Base-by-base conservation (phyloP, 768 basidiomycete genomes). In the Suillus luteus region DNA sequence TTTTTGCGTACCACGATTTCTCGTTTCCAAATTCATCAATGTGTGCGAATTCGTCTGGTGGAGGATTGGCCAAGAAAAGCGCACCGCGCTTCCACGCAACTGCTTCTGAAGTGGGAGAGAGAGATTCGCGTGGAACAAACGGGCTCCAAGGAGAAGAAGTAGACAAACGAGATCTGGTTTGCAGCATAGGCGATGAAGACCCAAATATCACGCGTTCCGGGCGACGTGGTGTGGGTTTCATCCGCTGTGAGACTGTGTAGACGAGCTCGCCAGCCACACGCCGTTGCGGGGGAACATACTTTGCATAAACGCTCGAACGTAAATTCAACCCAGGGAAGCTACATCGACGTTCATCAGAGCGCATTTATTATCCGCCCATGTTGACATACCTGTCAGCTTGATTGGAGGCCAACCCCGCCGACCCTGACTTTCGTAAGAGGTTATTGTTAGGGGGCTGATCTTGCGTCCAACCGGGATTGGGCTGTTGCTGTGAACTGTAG, bases 61-160 rank as follows among this genome's bases (percentile, higher is more conserved):
- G 69, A 15, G 59, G 62, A 48, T 71, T 66, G 6, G 64, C 24
- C 7, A 66, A 1, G 49, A 59, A 64, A 1, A 72, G 65, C 55
- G 64, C 64, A 2, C 69, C 65, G 0, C 66, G 63, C 15, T 62
- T 41, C 66, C 71, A 69, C 8, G 62, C 52, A 19, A 37, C 22
- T 6, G 69, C 48, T 17, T 57, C 55, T 11, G 22, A 19, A 40
- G 38, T 57, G 5, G 37, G 15, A 10, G 17, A 57, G 22, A 17
- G 22, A 24, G 38, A 57, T 40, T 24, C 15, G 55, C 15, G 55
- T 22, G n/a, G 35, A 41, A 40, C 19, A 17, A 58, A 58, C 57
- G 57, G 40, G 19, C 57, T 41, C 40, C 57, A 58, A 41, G 40
- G 24, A 31, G 40, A 58, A 40, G 11, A 12, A 11, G 52, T n/a